Evolutionary conservation across 148 eudicot species (phyloP).

Genomic region (Diospyros lotus): DNA sequence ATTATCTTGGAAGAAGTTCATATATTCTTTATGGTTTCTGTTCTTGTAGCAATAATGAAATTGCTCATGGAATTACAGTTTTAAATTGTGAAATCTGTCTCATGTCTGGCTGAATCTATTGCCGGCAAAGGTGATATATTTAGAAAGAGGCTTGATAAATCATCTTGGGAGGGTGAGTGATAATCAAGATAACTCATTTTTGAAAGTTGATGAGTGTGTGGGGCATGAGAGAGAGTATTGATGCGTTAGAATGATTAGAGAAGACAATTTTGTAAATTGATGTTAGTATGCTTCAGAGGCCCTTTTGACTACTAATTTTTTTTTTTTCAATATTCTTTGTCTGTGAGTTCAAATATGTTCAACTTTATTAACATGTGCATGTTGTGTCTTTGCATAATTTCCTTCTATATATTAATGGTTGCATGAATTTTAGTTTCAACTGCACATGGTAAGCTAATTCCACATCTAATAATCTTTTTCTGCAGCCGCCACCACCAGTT

Average conservation of each 20-base stretch:
- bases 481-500: constrained; percentile 97
- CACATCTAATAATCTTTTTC: constrained; percentile 7
- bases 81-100: too few species aligned
- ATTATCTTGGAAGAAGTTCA: too few species aligned
- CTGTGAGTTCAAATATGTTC: constrained; percentile 1
- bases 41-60: too few species aligned
- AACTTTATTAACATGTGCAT: background rate
- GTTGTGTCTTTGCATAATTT: background rate
- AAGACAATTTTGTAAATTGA: background rate
- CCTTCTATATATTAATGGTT: background rate
- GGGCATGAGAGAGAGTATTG: background rate
- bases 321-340: constrained; percentile 2
- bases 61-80: too few species aligned
- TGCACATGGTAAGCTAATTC: constrained; percentile 10
- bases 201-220: background rate
- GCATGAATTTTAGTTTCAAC: background rate
- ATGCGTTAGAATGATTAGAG: background rate
- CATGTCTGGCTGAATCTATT: too few species aligned
- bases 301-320: background rate
- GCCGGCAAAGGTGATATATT: too few species aligned
- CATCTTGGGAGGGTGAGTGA: too few species aligned
- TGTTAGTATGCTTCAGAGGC: background rate
- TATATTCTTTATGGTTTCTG: too few species aligned
- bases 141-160: too few species aligned
- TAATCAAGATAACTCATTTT: too few species aligned